Evolutionary conservation across 139 green algal genomes (phyloP), one percentile per base, ranked within the genome.

Genomic region (Nannochloris sp.): DNA sequence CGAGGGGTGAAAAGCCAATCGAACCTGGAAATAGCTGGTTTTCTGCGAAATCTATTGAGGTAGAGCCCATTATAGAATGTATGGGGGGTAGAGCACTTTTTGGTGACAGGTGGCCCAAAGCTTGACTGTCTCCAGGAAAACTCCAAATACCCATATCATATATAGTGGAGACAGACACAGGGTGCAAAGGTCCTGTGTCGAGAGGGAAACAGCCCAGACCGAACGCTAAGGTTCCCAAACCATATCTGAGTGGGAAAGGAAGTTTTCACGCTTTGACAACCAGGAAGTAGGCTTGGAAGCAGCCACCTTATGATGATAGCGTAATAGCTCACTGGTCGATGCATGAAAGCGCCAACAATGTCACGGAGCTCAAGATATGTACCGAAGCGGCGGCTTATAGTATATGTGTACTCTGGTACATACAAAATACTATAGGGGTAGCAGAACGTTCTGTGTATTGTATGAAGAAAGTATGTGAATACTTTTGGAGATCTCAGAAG

Each of bases 311-410:
- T 82, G 61, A 83, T 78, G 74, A 85, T 67, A 75, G 79, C 75
- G 78, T 86, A 86, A 85, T 68, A 85, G 74, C 79, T 85, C 77
- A 84, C 73, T 80, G 66, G 79, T 80, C 78, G 65, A 87, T 65
- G 72, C 30, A 50, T 45, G 62, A 58, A 31, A 72, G 71, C 62
- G 53, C 72, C 72, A 30, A 84, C 78, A 79, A 86, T 87, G 67
- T 78, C 79, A 73, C 73, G 79, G 76, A 72, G 75, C 73, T 82
- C 44, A 83, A 86, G 66, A 49, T 50, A 69, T 48, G 58, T 36
- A 77, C 74, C 79, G 72, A 85, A 77, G 72, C 71, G 65, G 61
- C 61, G 68, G 58, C 61, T 49, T 17, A 43, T 67, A 56, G 13
- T 37, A 23, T 6, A 10, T 37, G 31, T 37, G 10, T 46, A 73